Percentiles rank a stretch among this genome's conserved stretches.
Evolutionary conservation across 257 asterid genomes (phyloP).

Genomic region (Ilex asprella): DNA sequence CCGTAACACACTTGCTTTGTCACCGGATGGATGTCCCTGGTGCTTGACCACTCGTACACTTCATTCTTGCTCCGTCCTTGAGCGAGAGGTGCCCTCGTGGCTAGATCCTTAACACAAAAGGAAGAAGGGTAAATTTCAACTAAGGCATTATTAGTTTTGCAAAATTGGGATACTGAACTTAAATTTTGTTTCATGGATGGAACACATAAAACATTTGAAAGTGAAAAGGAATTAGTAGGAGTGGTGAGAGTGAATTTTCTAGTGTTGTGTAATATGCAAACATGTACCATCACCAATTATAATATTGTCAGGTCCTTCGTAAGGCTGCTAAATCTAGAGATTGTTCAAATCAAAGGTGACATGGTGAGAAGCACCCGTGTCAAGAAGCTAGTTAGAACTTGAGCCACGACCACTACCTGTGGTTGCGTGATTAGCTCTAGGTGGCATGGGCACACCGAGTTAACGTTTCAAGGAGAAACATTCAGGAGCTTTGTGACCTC

Average conservation of each 20-base stretch:
- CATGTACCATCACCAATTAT: background rate
- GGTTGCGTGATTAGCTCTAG: background rate
- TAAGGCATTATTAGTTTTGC: background rate
- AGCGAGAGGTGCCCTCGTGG: background rate
- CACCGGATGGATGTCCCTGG: too few relatives aligned
- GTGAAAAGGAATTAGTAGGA: background rate
- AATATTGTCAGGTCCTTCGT: background rate
- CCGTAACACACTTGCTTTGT: too few relatives aligned
- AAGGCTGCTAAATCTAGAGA: background rate
- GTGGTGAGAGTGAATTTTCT: background rate
- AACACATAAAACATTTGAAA: background rate
- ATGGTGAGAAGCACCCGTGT: background rate
- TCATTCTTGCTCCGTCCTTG: background rate
- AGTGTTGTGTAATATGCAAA: background rate
- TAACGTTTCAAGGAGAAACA: background rate
- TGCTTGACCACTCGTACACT: background rate
- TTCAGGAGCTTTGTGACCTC: background rate
- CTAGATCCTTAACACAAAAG: background rate
- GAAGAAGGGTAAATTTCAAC: background rate
- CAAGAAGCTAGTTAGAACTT: background rate
- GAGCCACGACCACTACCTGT: background rate
- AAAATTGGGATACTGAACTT: background rate
- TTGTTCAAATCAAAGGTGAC: background rate
- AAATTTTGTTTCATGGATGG: background rate
- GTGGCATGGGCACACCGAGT: background rate